phyloP scores from a whole-genome alignment of 192 early-diverging fungal species.

The Rhizophagus prolifer region DNA sequence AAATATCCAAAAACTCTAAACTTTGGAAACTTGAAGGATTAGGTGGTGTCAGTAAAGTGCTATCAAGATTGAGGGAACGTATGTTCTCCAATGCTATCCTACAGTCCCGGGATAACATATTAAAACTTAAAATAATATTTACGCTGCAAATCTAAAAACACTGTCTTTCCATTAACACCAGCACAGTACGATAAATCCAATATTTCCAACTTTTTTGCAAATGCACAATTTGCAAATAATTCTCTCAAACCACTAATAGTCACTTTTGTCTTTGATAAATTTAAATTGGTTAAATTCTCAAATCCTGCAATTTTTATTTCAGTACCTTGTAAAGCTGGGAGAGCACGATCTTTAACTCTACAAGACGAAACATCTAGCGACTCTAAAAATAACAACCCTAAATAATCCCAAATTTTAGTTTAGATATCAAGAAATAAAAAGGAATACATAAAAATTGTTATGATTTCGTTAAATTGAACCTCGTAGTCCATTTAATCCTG shows the following conservation, averaged over 20 bases:
- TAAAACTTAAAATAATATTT: not conserved
- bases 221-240: not conserved
- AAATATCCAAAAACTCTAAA: not conserved
- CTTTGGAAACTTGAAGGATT: not conserved
- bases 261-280: constrained; percentile 8
- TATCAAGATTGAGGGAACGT: not conserved
- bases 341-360: not conserved
- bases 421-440: not conserved
- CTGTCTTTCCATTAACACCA: not conserved
- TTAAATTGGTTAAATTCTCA: not conserved
- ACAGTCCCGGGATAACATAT: not conserved
- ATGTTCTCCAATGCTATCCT: not conserved
- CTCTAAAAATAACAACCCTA: not conserved
- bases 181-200: not conserved
- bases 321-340: not conserved
- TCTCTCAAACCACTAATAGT: not conserved
- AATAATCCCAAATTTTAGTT: not conserved
- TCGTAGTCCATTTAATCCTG: not conserved
- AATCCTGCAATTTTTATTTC: not conserved
- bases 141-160: constrained; percentile 1
- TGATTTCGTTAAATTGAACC: not conserved
- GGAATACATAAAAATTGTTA: not conserved
- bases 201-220: not conserved
- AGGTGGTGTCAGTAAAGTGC: not conserved
- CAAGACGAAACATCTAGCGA: not conserved